Conservation (phyloP, 768 basidiomycete species). For the Daedaleopsis sinensis region DNA sequence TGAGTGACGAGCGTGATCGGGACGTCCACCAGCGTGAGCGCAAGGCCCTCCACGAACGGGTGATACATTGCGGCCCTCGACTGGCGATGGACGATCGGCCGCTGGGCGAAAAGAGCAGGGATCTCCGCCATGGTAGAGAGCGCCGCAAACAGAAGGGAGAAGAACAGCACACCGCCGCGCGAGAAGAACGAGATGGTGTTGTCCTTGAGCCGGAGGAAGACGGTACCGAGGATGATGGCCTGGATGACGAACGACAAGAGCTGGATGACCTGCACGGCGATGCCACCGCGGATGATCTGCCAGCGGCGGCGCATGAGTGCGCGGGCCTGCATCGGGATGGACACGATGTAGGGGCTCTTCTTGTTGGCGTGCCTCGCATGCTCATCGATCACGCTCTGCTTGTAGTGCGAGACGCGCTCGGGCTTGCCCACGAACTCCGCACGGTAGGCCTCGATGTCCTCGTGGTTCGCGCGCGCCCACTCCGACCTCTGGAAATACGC, state of each 20-base stretch:
- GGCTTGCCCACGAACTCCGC: constrained; percentile 46
- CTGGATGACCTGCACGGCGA: constrained; percentile 32
- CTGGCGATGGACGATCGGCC: constrained; percentile 62
- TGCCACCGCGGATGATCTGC: constrained; percentile 38
- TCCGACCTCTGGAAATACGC: constrained; percentile 37
- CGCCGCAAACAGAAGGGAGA: constrained; percentile 66
- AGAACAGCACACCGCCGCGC: constrained; percentile 80
- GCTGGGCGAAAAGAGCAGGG: constrained; percentile 55
- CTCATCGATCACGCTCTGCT: constrained; percentile 51
- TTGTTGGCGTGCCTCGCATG: constrained; percentile 48
- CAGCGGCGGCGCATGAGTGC: constrained; percentile 39
- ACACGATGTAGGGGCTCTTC: constrained; percentile 40
- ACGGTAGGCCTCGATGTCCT: constrained; percentile 50
- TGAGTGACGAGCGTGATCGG: constrained; percentile 56
- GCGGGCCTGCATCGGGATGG: constrained; percentile 38
- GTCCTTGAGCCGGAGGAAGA: constrained; percentile 60
- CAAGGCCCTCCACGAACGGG: constrained; percentile 55
- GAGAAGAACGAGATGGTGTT: constrained; percentile 68
- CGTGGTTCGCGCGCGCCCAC: constrained; percentile 43
- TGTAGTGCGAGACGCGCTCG: constrained; percentile 46
- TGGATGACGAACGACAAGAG: constrained; percentile 52
- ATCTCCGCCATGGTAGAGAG: constrained; percentile 68
- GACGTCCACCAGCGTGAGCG: constrained; percentile 62
- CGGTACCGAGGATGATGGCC: constrained; percentile 59
- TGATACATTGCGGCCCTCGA: constrained; percentile 64